Base-by-base conservation (phyloP, 2,329 filamentous ascomycete genomes). In the Cladosporium velox region DNA sequence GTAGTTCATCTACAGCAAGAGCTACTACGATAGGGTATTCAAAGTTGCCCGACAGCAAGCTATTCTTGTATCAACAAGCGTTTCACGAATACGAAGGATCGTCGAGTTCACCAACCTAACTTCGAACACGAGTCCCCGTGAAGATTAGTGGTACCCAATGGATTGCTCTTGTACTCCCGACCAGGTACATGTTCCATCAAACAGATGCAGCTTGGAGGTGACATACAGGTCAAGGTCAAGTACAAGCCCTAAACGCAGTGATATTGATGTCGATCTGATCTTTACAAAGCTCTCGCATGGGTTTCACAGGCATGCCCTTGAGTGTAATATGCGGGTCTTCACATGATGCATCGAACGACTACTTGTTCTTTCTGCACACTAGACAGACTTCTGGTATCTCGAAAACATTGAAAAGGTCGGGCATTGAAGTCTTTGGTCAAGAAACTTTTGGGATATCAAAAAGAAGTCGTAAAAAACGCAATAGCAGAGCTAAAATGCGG, bases 51-150 rank as follows among this genome's bases (percentile, higher is more conserved):
- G 52, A 55, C 52, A 34, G 28, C 15, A 32, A 55, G 52, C 55
- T 58, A 58, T 58, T 34, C 55, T 34, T 58, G 34, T 58, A 41
- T 58, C 51, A 32, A 12, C 32, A 38, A 62, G 32, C 59, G 44
- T 47, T 24, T 26, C 47, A 30, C 32, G 60, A 44, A 63, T 63
- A 63, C 60, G 60, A 63, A 63, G 49, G 60, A 63, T 63, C 60
- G 34, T 41, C 49, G n/a, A 62, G 12, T 32, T 21, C 26, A 51
- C 59, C 41, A 24, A 30, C 6, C 28, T 30, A 21, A 21, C 52
- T 55, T 21, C 52, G 49, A 55, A 62, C 47, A 55, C 38, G 41
- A 51, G 14, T n/a, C 38, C 38, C 57, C 38, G 4, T 44, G 41
- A 47, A 8, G 12, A 12, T 32, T n/a, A 15, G 26, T 12, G 38